Percentiles rank a stretch among this genome's conserved stretches.
Evolutionary conservation across 164 flowering plant genomes (phyloP).

Genomic region (Macadamia tetraphylla): DNA sequence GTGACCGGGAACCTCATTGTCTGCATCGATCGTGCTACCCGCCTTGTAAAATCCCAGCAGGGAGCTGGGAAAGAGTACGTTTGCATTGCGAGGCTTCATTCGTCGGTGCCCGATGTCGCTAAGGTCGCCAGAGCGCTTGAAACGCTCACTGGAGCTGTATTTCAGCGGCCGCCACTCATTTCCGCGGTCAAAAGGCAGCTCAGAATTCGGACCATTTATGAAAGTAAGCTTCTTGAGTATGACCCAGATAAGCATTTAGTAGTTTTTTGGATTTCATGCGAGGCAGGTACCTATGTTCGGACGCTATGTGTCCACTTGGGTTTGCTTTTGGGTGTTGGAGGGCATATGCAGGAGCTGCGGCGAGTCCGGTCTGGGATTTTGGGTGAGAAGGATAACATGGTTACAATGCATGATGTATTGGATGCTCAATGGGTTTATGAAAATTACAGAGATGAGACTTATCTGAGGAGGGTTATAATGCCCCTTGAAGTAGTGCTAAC

Average conservation of each 20-base stretch:
- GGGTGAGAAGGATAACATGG: slow-evolving; percentile 84
- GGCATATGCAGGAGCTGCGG: slow-evolving; percentile 79
- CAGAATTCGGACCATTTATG: slow-evolving; percentile 1
- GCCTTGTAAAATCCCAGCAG: slow-evolving; percentile 5
- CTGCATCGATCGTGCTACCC: slow-evolving; percentile 3
- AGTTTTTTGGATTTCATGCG: slow-evolving; percentile 79
- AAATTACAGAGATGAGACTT: slow-evolving; percentile 56
- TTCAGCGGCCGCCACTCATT: slow-evolving; percentile 1
- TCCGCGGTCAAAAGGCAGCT: slow-evolving; percentile 4
- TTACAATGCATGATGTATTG: slow-evolving; percentile 77
- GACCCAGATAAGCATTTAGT: slow-evolving; percentile 24
- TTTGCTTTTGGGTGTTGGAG: slow-evolving; percentile 65
- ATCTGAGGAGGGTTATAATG: slow-evolving; percentile 65
- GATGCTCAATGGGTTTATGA: slow-evolving; percentile 76
- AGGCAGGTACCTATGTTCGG: slow-evolving; percentile 79
- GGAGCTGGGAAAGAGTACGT: slow-evolving; percentile 7
- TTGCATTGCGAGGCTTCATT: slow-evolving; percentile 2
- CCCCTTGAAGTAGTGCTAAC: slow-evolving; percentile 66
- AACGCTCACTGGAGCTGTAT: slow-evolving; percentile 3
- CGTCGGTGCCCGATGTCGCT: slow-evolving; percentile 3
- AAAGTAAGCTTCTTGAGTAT: slow-evolving; percentile 8
- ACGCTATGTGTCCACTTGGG: slow-evolving; percentile 82
- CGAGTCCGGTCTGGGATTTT: slow-evolving; percentile 69
- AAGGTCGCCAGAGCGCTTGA: slow-evolving; percentile 2
- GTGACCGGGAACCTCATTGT: slow-evolving; percentile 2